phyloP scores from a whole-genome alignment of 495 filamentous ascomycete genomes.

The Penicillium paradoxum region DNA sequence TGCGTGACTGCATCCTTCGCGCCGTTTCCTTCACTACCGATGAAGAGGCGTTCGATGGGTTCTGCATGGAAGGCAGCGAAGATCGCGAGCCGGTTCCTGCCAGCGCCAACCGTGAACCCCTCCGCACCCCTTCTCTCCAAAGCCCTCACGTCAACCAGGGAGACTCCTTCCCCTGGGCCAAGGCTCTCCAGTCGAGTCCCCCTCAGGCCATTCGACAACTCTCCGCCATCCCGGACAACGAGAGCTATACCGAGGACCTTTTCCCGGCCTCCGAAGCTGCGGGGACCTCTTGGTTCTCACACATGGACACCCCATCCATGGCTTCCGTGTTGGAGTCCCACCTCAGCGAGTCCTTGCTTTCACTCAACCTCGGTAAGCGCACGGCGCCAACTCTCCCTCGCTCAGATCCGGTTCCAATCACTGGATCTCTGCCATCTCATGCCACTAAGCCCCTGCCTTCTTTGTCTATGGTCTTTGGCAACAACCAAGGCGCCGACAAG shows the following conservation, averaged over 20 bases:
- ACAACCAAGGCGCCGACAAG: conserved; percentile 53
- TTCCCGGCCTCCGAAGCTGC: conserved; percentile 74
- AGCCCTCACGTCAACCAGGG: conserved; percentile 75
- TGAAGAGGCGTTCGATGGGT: conserved; percentile 86
- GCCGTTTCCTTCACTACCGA: conserved; percentile 92
- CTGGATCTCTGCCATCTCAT: conserved; percentile 73
- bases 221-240: conserved; percentile 74
- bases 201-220: conserved; percentile 75
- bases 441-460: conserved; percentile 58
- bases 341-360: conserved; percentile 64
- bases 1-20: conserved; percentile 69
- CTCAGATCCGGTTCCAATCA: conserved; percentile 55
- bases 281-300: conserved; percentile 68
- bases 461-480: conserved; percentile 74
- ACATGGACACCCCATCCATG: conserved; percentile 68
- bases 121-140: conserved; percentile 91
- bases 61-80: conserved; percentile 79
- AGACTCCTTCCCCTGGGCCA: conserved; percentile 92
- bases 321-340: conserved; percentile 73
- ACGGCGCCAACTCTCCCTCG: conserved; percentile 36
- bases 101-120: conserved; percentile 87
- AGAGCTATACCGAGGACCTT: conserved; percentile 80
- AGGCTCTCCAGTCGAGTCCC: conserved; percentile 75
- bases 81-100: conserved; percentile 67
- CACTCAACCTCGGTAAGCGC: conserved; percentile 47